Percentiles rank a stretch among this genome's conserved stretches.
Conservation (phyloP, 2,329 filamentous ascomycete species). For the Helminthosporium solani region DNA sequence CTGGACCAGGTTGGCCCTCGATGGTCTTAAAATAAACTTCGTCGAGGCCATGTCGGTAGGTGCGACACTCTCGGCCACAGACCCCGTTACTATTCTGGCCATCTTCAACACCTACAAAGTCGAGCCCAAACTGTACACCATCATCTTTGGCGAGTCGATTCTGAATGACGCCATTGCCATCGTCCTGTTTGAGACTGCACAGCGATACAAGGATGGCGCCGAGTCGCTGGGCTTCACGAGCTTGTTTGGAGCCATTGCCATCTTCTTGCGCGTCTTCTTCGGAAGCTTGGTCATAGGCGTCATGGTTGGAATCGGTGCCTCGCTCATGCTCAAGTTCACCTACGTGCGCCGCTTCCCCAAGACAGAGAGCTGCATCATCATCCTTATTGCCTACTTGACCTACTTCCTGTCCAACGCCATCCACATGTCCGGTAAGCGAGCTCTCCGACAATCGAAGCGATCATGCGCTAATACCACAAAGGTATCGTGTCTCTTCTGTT, state of each 20-base stretch:
- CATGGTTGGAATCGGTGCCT: conserved; percentile 80
- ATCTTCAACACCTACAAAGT: conserved; percentile 99
- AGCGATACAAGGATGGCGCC: conserved; percentile 79
- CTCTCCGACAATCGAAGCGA: background rate
- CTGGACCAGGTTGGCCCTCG: conserved; percentile 83
- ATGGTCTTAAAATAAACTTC: conserved; percentile 82
- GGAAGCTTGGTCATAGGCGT: conserved; percentile 89
- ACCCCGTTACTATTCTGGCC: conserved; percentile 94
- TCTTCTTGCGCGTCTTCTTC: conserved; percentile 96
- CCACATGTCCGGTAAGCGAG: conserved; percentile 81
- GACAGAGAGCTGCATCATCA: conserved; percentile 92
- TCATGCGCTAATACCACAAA: conserved; percentile 40
- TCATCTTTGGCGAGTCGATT: conserved; percentile 98
- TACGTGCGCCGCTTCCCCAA: conserved; percentile 90
- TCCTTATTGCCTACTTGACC: conserved; percentile 91
- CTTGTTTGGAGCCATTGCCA: conserved; percentile 86
- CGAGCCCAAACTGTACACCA: conserved; percentile 95
- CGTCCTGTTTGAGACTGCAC: conserved; percentile 96
- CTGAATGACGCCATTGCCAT: conserved; percentile 98
- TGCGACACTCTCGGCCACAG: conserved; percentile 92
- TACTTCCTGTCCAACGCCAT: conserved; percentile 98
- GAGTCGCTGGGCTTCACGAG: conserved; percentile 72
- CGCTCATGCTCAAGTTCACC: conserved; percentile 89
- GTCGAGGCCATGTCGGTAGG: conserved; percentile 96
- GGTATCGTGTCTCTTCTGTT: conserved; percentile 96